A percentile compares a stretch with the other conserved stretches of the same genome.
Evolutionary conservation across 2,329 filamentous ascomycete species (phyloP).

Genomic region (Venturia asperata): DNA sequence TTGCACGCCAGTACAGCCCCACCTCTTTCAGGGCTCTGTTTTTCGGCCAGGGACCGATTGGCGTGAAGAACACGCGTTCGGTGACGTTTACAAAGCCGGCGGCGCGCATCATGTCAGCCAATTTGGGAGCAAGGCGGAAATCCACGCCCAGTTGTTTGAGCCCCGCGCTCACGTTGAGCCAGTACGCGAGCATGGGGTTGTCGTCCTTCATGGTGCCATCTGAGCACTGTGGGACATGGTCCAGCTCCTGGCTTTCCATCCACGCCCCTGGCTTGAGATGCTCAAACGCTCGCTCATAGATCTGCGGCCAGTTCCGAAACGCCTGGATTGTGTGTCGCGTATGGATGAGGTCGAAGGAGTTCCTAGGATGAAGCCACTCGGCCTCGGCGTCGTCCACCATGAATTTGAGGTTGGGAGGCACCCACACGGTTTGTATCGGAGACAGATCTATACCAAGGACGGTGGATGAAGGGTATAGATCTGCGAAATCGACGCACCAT

Average conservation of each 20-base stretch:
- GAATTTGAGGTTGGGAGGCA: slow-evolving; percentile 38
- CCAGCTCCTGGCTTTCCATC: slow-evolving; percentile 36
- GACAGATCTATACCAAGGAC: slow-evolving; percentile 37
- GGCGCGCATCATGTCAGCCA: slow-evolving; percentile 16
- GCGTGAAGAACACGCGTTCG: slow-evolving; percentile 45
- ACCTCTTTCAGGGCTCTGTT: slow-evolving; percentile 23
- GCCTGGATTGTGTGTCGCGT: slow-evolving; percentile 45
- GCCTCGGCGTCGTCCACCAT: slow-evolving; percentile 33
- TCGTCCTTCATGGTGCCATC: slow-evolving; percentile 34
- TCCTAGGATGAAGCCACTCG: slow-evolving; percentile 24
- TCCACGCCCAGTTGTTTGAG: slow-evolving; percentile 42
- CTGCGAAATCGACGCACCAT: slow-evolving; percentile 37
- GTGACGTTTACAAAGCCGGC: slow-evolving; percentile 49
- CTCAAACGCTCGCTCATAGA: slow-evolving; percentile 45
- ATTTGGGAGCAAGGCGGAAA: slow-evolving; percentile 12
- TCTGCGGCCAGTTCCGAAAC: slow-evolving; percentile 47
- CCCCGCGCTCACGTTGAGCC: slow-evolving; percentile 41
- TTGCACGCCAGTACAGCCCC: slow-evolving; percentile 23
- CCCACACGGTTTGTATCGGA: slow-evolving; percentile 37
- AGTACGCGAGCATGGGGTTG: slow-evolving; percentile 43
- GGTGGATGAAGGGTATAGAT: slow-evolving; percentile 29
- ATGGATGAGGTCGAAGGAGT: slow-evolving; percentile 53
- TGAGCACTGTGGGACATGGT: slow-evolving; percentile 28
- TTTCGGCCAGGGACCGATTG: slow-evolving; percentile 50
- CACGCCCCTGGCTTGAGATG: slow-evolving; percentile 39